Evolutionary conservation across 176 grass and related monocot species (phyloP).

Genomic region (Hsuehochloa calcarea): DNA sequence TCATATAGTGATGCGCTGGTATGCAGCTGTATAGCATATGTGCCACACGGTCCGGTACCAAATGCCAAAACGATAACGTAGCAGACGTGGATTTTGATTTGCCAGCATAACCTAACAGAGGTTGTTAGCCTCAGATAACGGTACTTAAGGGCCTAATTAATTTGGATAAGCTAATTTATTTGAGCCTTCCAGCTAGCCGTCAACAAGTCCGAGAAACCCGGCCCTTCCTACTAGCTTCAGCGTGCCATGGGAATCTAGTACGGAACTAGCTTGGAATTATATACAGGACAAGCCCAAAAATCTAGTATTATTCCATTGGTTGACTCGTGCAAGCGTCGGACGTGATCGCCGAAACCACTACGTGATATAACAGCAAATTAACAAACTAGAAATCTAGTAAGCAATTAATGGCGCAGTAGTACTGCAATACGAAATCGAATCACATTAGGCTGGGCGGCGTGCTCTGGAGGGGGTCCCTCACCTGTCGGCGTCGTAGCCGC

Average conservation of each 20-base stretch:
- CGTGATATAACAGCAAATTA: not conserved
- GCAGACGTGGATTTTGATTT: not conserved
- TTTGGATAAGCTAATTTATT: not conserved
- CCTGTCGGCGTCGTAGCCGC: constrained; percentile 41
- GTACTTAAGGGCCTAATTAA: not conserved
- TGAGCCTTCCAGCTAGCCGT: not conserved
- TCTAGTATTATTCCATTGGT: not conserved
- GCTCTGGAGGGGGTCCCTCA: not conserved
- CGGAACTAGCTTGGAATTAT: not conserved
- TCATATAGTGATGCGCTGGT: not conserved
- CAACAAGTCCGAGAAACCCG: not conserved
- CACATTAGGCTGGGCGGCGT: not conserved
- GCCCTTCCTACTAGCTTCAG: not conserved
- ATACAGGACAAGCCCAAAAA: not conserved
- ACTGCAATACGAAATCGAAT: not conserved
- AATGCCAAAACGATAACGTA: not conserved
- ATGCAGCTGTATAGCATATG: not conserved
- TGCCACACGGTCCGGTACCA: not conserved
- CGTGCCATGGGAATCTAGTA: not conserved
- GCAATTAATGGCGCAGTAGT: not conserved
- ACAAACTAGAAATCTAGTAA: not conserved
- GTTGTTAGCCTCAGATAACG: not conserved
- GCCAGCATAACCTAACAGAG: not conserved
- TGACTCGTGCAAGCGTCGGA: not conserved
- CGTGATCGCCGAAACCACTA: not conserved